phyloP scores from a whole-genome alignment of 495 filamentous ascomycete species.

The Chaetomium cochliodes region DNA sequence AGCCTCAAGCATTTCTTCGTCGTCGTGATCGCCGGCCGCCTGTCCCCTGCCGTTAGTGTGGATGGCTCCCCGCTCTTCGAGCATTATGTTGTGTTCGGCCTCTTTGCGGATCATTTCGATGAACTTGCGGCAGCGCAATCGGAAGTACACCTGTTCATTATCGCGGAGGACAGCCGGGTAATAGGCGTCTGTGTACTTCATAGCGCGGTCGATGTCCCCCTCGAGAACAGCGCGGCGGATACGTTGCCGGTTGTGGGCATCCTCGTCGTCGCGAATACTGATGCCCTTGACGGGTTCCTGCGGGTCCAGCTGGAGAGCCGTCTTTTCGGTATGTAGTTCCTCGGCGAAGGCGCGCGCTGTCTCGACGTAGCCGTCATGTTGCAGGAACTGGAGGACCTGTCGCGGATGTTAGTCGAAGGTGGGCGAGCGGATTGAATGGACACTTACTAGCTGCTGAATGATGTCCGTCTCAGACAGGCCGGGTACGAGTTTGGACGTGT shows the following conservation, averaged over 20 bases:
- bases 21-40: conserved; percentile 59
- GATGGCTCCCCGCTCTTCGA: conserved; percentile 33
- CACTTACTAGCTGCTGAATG: conserved; percentile 65
- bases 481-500: conserved; percentile 59
- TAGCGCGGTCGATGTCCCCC: conserved; percentile 87
- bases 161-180: conserved; percentile 80
- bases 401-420: conserved; percentile 19
- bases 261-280: conserved; percentile 73
- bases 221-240: conserved; percentile 88
- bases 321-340: conserved; percentile 73
- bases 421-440: background rate
- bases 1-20: conserved; percentile 71
- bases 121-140: conserved; percentile 85
- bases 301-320: conserved; percentile 58
- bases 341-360: conserved; percentile 84
- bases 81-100: conserved; percentile 60
- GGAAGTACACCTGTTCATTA: conserved; percentile 89
- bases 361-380: conserved; percentile 96
- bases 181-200: conserved; percentile 73
- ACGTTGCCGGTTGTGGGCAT: conserved; percentile 79
- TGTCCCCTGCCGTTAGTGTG: conserved; percentile 22
- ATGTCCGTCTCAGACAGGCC: conserved; percentile 70
- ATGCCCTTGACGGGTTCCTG: conserved; percentile 57
- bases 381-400: conserved; percentile 81
- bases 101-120: conserved; percentile 91